Conservation (phyloP, 2,329 filamentous ascomycete species). For the Aspergillus niger region DNA sequence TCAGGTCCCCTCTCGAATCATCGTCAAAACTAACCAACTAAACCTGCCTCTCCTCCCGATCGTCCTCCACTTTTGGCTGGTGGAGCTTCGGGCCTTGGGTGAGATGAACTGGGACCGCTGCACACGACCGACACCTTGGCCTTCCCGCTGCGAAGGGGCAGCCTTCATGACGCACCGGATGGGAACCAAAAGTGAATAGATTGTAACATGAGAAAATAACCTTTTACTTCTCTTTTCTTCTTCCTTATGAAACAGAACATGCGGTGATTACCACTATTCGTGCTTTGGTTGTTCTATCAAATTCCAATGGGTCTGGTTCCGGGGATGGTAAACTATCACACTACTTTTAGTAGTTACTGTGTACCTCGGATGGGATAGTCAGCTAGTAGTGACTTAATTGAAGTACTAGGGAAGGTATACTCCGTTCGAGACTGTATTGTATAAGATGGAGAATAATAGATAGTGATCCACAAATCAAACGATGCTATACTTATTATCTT, state of each 20-base stretch:
- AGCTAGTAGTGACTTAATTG: too few relatives aligned
- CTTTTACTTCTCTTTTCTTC: too few relatives aligned
- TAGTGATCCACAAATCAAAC: too few relatives aligned
- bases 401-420: neutral
- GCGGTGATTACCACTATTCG: neutral
- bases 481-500: neutral
- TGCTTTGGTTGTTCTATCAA: neutral
- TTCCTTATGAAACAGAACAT: neutral
- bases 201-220: neutral
- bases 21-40: neutral
- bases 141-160: neutral
- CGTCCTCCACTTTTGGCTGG: slow-evolving; percentile 11
- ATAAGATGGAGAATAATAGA: neutral
- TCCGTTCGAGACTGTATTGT: neutral
- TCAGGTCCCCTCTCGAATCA: slow-evolving; percentile 8
- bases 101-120: slow-evolving; percentile 1
- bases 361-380: too few relatives aligned
- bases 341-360: too few relatives aligned
- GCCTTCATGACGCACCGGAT: neutral
- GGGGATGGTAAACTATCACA: neutral
- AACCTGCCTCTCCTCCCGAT: slow-evolving; percentile 10
- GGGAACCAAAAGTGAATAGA: neutral
- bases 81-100: slow-evolving; percentile 2
- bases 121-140: neutral
- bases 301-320: neutral